These are phyloP conservation scores for Phytophthora nicotianae DNA, from an alignment of 352 stramenopile species.

Conservation along the genomic window DNA sequence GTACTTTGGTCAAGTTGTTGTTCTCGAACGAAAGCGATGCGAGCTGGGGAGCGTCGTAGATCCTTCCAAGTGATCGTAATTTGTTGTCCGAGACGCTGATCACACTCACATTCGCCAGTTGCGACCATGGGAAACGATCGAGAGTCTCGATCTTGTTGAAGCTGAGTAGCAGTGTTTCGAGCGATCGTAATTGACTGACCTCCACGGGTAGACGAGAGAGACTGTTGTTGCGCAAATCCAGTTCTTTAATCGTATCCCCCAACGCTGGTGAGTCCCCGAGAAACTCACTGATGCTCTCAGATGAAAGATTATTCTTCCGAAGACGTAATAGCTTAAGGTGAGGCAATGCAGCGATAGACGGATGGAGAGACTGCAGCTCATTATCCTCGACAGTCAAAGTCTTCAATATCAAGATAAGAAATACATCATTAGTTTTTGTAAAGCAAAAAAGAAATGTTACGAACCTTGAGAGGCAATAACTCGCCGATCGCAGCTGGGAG, in stretches of 20 bases:
- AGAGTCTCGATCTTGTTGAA: constrained; percentile 81
- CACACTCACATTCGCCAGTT: constrained; percentile 53
- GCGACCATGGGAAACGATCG: constrained; percentile 61
- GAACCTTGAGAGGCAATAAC: constrained; percentile 52
- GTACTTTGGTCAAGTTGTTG: constrained; percentile 75
- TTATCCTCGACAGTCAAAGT: constrained; percentile 80
- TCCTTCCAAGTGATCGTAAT: constrained; percentile 60
- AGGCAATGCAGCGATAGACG: constrained; percentile 46
- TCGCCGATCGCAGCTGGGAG: constrained; percentile 55
- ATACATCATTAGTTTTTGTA: constrained; percentile 5
- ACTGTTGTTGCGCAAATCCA: constrained; percentile 79
- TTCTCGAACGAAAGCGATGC: constrained; percentile 84
- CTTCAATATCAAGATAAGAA: constrained; percentile 28
- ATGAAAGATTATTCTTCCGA: constrained; percentile 75
- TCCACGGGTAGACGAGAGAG: constrained; percentile 47
- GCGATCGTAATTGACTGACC: constrained; percentile 38
- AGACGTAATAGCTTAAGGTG: constrained; percentile 66
- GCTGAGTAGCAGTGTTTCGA: constrained; percentile 72
- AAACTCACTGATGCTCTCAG: constrained; percentile 48
- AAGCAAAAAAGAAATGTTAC: not conserved
- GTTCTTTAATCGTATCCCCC: constrained; percentile 49
- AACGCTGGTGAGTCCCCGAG: constrained; percentile 31
- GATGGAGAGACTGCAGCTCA: constrained; percentile 49
- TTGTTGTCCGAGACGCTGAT: constrained; percentile 83
- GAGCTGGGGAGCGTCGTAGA: constrained; percentile 66